Evolutionary conservation across 202 grass and related monocot species (phyloP).

Genomic region (Eragrostis tef): DNA sequence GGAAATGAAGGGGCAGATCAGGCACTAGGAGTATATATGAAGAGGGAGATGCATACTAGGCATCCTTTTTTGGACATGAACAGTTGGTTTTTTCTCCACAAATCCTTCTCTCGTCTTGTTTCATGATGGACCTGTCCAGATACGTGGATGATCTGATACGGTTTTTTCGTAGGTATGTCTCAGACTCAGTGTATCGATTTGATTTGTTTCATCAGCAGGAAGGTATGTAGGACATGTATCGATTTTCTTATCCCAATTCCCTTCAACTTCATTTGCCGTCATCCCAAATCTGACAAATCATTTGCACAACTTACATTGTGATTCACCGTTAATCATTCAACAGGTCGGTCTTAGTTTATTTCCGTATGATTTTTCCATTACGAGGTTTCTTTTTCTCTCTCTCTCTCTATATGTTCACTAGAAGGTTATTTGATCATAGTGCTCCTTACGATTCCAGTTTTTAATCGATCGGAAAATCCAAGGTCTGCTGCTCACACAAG

Average conservation of each 20-base stretch:
- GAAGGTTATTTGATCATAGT: too few relatives aligned
- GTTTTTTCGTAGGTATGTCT: conserved; percentile 48
- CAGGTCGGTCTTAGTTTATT: too few relatives aligned
- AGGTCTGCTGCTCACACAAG: too few relatives aligned
- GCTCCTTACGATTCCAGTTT: too few relatives aligned
- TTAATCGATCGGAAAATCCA: too few relatives aligned
- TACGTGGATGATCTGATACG: conserved; percentile 35
- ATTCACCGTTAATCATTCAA: too few relatives aligned
- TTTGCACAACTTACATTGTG: too few relatives aligned
- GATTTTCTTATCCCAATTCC: background rate
- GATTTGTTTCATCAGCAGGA: background rate
- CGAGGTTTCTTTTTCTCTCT: too few relatives aligned
- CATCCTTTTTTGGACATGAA: background rate
- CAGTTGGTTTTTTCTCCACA: background rate
- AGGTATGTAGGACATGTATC: too few relatives aligned
- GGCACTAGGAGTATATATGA: background rate
- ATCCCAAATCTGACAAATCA: too few relatives aligned
- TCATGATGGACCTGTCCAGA: conserved; percentile 35
- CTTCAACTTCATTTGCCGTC: background rate
- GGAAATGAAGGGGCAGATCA: background rate
- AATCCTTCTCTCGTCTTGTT: background rate
- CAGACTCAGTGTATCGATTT: background rate
- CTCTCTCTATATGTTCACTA: too few relatives aligned
- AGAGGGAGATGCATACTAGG: background rate
- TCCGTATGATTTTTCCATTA: too few relatives aligned